Evolutionary conservation across 1,284 basidiomycete species (phyloP), one percentile per base, ranked within the genome.

Genomic region (Bjerkandera adusta): DNA sequence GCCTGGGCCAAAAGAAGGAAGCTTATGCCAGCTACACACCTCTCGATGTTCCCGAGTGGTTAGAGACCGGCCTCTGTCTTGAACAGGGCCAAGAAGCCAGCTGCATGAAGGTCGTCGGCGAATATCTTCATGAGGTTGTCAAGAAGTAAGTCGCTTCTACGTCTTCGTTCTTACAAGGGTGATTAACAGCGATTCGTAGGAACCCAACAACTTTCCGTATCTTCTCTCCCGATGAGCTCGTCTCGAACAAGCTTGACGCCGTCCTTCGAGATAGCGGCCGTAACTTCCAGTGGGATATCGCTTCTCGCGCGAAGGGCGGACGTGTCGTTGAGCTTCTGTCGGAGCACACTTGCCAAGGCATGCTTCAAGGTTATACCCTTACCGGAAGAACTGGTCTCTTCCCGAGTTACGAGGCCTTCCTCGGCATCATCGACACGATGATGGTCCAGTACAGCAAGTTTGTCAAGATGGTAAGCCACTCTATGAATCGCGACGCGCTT

Each of bases 221-320:
- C 51, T 94, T 94, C 71, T 91, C 86, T n/a, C 92, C 92, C 0
- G 92, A 96, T 58, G 89, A 92, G 58, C 74, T 94, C n/a, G 81
- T 84, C 6, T 90, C 86, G 26, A 95, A 95, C 70, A 93, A 95
- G 68, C 79, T 96, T 15, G 88, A 89, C 59, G 86, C 79, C 3
- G 81, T 87, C 4, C 76, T 93, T 38, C 72, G 85, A 2, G 64
- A 71, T 7, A 82, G 72, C 0, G 74, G 76, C 1, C 79, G 91
- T 43, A 84, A 91, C 68, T 85, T 93, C 65, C 90, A 94, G 66
- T 90, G 79, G 87, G 92, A 94, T 59, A 59, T 72, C 22, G 75
- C 76, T 1, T 72, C 70, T 20, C 76, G 82, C 44, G 81, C 70
- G 10, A 71, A 81, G 50, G 84, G 83, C 30, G 92, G 90, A 0